Evolutionary conservation across 805 yeast genomes (phyloP).

Genomic region (Yamadazyma akitaensis): DNA sequence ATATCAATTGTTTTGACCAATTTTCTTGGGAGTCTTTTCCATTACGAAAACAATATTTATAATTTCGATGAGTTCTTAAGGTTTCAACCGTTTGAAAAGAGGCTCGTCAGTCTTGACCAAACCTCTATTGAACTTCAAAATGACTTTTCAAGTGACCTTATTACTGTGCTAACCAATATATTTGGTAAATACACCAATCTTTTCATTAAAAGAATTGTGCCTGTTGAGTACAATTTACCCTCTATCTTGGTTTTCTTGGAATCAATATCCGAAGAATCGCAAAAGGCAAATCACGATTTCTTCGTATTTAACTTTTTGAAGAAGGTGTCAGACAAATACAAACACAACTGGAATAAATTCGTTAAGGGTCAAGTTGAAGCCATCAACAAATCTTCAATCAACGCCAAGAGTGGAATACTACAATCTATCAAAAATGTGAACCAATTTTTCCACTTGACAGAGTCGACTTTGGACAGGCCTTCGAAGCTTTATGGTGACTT

Average conservation of each 20-base stretch:
- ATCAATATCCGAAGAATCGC: slow-evolving; percentile 30
- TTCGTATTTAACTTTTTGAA: slow-evolving; percentile 46
- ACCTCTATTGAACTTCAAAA: slow-evolving; percentile 33
- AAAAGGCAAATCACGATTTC: slow-evolving; percentile 63
- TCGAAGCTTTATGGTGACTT: slow-evolving; percentile 16
- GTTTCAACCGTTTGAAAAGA: slow-evolving; percentile 24
- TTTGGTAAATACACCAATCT: slow-evolving; percentile 42
- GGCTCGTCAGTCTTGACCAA: slow-evolving; percentile 28
- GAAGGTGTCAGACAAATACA: slow-evolving; percentile 50
- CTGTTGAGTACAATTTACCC: slow-evolving; percentile 35
- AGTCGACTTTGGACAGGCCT: slow-evolving; percentile 28
- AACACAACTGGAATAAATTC: slow-evolving; percentile 56
- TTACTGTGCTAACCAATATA: slow-evolving; percentile 42
- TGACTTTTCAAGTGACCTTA: slow-evolving; percentile 46
- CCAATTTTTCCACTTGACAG: slow-evolving; percentile 30
- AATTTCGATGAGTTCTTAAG: slow-evolving; percentile 30
- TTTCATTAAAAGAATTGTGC: slow-evolving; percentile 34
- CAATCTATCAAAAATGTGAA: slow-evolving; percentile 32
- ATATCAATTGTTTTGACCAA: slow-evolving; percentile 36
- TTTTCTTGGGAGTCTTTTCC: slow-evolving; percentile 41
- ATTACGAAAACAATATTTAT: slow-evolving; percentile 30
- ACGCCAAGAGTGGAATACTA: slow-evolving; percentile 35
- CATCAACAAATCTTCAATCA: slow-evolving; percentile 32
- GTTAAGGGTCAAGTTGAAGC: slow-evolving; percentile 50
- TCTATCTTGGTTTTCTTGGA: slow-evolving; percentile 29